phyloP scores from a whole-genome alignment of 495 filamentous ascomycete species.

The Cairneyella variabilis region DNA sequence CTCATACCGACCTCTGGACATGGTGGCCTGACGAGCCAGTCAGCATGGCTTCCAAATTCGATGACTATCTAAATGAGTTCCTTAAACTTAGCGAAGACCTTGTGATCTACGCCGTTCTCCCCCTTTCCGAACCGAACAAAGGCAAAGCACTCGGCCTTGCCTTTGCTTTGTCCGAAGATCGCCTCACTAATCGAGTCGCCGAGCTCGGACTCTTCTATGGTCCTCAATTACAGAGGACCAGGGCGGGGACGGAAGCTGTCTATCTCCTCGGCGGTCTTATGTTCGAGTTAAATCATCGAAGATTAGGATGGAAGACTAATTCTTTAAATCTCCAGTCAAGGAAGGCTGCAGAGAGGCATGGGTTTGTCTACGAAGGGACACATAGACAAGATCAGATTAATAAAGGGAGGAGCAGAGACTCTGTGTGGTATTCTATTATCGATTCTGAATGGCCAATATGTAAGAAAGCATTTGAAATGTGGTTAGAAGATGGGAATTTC shows the following conservation, averaged over 20 bases:
- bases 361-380: constrained; percentile 16
- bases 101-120: constrained; percentile 10
- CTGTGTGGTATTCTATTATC: constrained; percentile 14
- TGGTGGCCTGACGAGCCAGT: constrained; percentile 11
- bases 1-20: constrained; percentile 11
- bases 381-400: constrained; percentile 16
- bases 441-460: constrained; percentile 14
- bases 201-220: constrained; percentile 13
- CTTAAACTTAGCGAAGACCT: constrained; percentile 4
- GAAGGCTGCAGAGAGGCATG: constrained; percentile 13
- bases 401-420: constrained; percentile 16
- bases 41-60: constrained; percentile 9
- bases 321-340: constrained; percentile 12
- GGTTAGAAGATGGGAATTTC: constrained; percentile 15
- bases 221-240: constrained; percentile 10
- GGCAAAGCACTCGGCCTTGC: constrained; percentile 12
- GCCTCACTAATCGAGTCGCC: constrained; percentile 11
- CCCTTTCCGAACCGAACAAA: constrained; percentile 11
- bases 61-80: constrained; percentile 4
- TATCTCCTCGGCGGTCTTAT: constrained; percentile 8
- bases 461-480: constrained; percentile 14
- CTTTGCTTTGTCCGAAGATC: constrained; percentile 12
- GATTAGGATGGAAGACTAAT: constrained; percentile 14
- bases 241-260: constrained; percentile 10
- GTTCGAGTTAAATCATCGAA: constrained; percentile 15